Conservation (phyloP, 306 rosid genomes). For the Inga leiocalycina region DNA sequence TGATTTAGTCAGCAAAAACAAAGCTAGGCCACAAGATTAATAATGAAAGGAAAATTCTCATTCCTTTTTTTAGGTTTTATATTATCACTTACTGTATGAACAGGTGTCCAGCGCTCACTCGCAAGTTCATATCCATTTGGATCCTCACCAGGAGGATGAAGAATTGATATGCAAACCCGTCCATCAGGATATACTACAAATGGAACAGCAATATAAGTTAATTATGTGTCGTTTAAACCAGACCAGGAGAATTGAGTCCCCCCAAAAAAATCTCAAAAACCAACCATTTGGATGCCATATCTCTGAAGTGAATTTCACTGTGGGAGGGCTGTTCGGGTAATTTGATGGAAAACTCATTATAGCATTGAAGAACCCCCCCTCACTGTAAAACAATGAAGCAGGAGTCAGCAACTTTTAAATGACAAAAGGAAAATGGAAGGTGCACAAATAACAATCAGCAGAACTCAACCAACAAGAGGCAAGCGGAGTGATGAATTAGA, state of each 20-base stretch:
- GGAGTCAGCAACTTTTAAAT: constrained; percentile 1
- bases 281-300: constrained; percentile 97
- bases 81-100: constrained; percentile 73
- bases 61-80: not conserved
- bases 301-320: constrained; percentile 87
- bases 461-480: constrained; percentile 4
- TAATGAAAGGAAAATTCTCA: not conserved
- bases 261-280: constrained; percentile 5
- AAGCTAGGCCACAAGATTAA: not conserved
- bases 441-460: not conserved
- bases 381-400: constrained; percentile 49
- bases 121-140: constrained; percentile 99
- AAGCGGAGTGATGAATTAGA: not conserved
- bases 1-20: not conserved
- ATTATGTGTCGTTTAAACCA: not conserved
- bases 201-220: constrained; percentile 29
- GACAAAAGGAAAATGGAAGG: constrained; percentile 3
- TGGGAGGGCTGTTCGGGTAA: constrained; percentile 95
- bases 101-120: constrained; percentile 99
- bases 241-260: not conserved
- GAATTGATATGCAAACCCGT: constrained; percentile 98
- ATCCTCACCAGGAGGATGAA: constrained; percentile 98
- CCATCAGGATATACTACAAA: constrained; percentile 93
- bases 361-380: constrained; percentile 97
- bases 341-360: constrained; percentile 92